Conservation (phyloP, 2,329 filamentous ascomycete genomes). For the Fusarium verticillioides region DNA sequence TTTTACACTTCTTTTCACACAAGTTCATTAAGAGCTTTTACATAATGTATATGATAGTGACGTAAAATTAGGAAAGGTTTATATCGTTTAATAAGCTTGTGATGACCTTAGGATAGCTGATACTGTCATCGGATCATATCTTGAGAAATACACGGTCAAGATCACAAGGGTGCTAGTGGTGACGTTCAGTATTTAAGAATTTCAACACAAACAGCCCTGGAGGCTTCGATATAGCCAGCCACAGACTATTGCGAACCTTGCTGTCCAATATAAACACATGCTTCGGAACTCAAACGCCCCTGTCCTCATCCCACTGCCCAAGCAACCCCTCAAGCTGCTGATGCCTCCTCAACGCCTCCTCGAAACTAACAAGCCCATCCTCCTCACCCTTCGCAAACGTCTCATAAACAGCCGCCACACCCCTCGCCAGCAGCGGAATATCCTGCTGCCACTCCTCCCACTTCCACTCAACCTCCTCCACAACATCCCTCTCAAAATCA, state of each 20-base stretch:
- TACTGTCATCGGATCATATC: fast-evolving
- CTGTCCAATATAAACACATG: no score
- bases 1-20: no score
- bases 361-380: conserved; percentile 50
- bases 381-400: conserved; percentile 54
- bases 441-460: conserved; percentile 61
- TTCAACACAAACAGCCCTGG: background rate
- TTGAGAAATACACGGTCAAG: fast-evolving
- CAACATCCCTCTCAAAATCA: conserved; percentile 57
- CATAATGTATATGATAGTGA: no score
- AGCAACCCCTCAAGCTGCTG: conserved; percentile 55
- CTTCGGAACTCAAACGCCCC: background rate
- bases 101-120: background rate
- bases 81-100: fast-evolving
- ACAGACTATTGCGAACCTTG: background rate
- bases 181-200: background rate
- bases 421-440: conserved; percentile 56
- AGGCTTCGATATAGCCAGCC: background rate
- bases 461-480: conserved; percentile 56
- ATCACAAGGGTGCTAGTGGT: background rate
- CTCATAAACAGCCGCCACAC: conserved; percentile 68
- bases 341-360: conserved; percentile 58
- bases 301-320: conserved; percentile 23
- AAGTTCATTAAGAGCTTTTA: no score
- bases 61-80: no score